Evolutionary conservation across 208 protist species (phyloP).

Genomic region (Acanthamoeba quina): DNA sequence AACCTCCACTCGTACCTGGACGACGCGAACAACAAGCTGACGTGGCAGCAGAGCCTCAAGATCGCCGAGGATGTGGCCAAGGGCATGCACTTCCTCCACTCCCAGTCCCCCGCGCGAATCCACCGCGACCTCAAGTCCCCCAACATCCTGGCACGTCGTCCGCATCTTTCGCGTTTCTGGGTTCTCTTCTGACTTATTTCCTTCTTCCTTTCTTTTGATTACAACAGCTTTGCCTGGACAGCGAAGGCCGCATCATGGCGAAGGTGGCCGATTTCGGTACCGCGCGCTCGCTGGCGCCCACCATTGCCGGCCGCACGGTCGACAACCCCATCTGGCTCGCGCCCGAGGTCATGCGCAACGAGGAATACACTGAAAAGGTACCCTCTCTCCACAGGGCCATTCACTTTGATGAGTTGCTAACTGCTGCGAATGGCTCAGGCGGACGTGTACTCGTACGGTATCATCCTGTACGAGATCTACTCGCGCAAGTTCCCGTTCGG

Average conservation of each 20-base stretch:
- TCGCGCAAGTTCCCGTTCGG: constrained; percentile 72
- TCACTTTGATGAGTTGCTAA: not conserved
- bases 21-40: constrained; percentile 36
- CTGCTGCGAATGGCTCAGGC: not conserved
- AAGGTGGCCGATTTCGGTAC: constrained; percentile 83
- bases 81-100: constrained; percentile 75
- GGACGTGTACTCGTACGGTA: constrained; percentile 81
- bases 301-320: constrained; percentile 49
- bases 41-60: constrained; percentile 65
- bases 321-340: constrained; percentile 80
- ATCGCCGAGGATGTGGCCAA: constrained; percentile 52
- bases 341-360: constrained; percentile 80
- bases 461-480: constrained; percentile 78
- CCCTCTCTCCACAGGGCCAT: not conserved
- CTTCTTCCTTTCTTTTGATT: not conserved
- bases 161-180: not conserved
- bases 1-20: constrained; percentile 70
- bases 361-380: constrained; percentile 80
- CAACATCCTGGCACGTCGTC: not conserved
- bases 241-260: too few species aligned
- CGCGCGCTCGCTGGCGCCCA: constrained; percentile 71
- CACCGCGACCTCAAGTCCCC: constrained; percentile 8
- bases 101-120: constrained; percentile 28
- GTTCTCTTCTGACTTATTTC: not conserved
- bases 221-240: too few species aligned